These are phyloP conservation scores for Clonostachys rosea DNA, from an alignment of 2,329 filamentous ascomycete genomes.

Conservation along the genomic window DNA sequence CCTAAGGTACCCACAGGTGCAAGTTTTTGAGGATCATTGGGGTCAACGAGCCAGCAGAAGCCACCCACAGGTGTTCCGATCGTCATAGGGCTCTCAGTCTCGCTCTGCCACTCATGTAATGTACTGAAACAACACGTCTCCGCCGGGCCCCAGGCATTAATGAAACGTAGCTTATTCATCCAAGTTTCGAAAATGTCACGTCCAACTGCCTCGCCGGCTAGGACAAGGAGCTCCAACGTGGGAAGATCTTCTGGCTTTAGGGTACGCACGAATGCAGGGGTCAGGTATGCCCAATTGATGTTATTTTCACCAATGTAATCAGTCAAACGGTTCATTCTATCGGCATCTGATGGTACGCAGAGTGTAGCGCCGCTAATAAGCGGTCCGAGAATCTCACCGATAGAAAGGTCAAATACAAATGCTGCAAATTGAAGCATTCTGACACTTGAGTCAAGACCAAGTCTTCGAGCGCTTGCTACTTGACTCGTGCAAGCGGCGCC, in stretches of 20 bases:
- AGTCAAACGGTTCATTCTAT: constrained; percentile 27
- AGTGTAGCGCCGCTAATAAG: constrained; percentile 18
- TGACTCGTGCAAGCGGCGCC: not conserved
- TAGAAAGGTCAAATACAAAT: constrained; percentile 3
- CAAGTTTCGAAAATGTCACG: constrained; percentile 8
- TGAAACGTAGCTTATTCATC: constrained; percentile 1
- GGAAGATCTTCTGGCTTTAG: not conserved
- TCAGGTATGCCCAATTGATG: constrained; percentile 11
- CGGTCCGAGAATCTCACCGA: constrained; percentile 11
- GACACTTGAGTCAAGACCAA: constrained; percentile 1
- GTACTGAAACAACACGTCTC: constrained; percentile 5
- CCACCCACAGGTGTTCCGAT: constrained; percentile 1
- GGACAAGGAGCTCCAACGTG: not conserved
- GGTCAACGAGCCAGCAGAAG: constrained; percentile 8
- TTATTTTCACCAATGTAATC: constrained; percentile 7
- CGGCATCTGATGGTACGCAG: constrained; percentile 28
- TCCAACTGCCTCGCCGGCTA: constrained; percentile 7
- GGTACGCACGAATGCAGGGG: constrained; percentile 2
- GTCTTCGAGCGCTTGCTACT: constrained; percentile 4
- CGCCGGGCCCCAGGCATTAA: constrained; percentile 11
- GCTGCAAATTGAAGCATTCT: constrained; percentile 3
- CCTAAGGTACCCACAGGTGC: constrained; percentile 18
- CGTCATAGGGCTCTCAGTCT: constrained; percentile 4
- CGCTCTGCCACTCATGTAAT: not conserved
- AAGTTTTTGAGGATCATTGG: constrained; percentile 5